phyloP scores from a whole-genome alignment of 305 asterid genomes.

The Rubia peregrina region DNA sequence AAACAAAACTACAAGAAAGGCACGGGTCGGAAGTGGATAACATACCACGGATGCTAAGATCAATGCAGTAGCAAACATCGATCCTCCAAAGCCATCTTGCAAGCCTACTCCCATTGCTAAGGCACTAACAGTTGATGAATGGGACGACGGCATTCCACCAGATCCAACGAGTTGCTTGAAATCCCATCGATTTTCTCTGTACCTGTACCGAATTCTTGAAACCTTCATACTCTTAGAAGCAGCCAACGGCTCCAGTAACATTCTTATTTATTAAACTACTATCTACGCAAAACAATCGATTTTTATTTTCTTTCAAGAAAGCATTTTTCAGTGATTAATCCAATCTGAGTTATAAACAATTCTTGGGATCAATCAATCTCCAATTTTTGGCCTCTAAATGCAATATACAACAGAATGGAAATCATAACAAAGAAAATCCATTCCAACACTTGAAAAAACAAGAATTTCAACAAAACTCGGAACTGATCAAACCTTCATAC shows the following conservation, averaged over 20 bases:
- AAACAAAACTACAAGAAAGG: background rate
- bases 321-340: background rate
- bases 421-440: too few species aligned
- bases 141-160: slow-evolving; percentile 99
- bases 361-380: too few species aligned
- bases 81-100: slow-evolving; percentile 78
- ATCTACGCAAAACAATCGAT: background rate
- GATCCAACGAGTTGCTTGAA: slow-evolving; percentile 69
- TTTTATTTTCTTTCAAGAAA: background rate
- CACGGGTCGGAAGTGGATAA: slow-evolving; percentile 1
- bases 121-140: slow-evolving; percentile 90
- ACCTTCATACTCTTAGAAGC: slow-evolving; percentile 26
- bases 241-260: background rate
- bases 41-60: slow-evolving; percentile 82
- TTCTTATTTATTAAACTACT: background rate
- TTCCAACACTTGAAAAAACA: too few species aligned
- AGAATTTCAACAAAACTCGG: too few species aligned
- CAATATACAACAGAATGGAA: too few species aligned
- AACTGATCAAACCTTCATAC: slow-evolving; percentile 21
- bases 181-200: slow-evolving; percentile 79
- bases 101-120: slow-evolving; percentile 75
- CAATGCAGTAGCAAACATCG: slow-evolving; percentile 57
- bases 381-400: too few species aligned
- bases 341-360: background rate
- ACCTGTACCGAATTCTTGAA: slow-evolving; percentile 57